Base-by-base conservation (phyloP, 768 basidiomycete species). In the Xerocomellus dryophilus region DNA sequence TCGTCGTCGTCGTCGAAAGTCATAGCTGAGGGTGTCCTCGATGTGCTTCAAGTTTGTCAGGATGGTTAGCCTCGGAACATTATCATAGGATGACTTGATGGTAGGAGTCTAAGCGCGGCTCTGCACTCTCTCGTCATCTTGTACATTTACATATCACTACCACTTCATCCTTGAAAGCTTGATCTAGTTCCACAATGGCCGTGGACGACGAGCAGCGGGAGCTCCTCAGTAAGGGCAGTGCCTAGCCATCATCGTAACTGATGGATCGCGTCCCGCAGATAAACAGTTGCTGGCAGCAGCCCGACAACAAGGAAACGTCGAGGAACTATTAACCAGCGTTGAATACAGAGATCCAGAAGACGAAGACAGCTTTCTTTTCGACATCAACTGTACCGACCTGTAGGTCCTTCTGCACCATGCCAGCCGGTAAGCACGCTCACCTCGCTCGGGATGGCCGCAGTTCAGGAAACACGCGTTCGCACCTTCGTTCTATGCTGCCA, bases 1-100 rank as follows among this genome's bases (percentile, higher is more conserved):
- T 38, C 46, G 29, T 38, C 46, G 35, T 42, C 0, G 12, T 41
- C 49, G 32, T 60, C 47, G 9, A 53, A 53, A 21, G 38, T 11
- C 58, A 65, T 65, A 29, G 21, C 17, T 15, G 43, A 34, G 2
- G n/a, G 18, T 17, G 8, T 50, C 34, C 9, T 29, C 6, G 34
- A 38, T 17, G 34, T 14, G 9, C 20, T 38, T 10, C 29, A 34
- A 20, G 34, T 41, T 49, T 25, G 27, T 35, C 18, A 15, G n/a
- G 8, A n/a, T 18, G 52, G 35, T 41, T 15, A 23, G 9, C 21
- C 20, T 21, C 17, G 2, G 27, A 15, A 12, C 40, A 23, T 35
- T 15, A n/a, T 57, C 96, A 95, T 58, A 81, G 93, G 42, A 97
- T 95, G 34, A 4, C 9, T 10, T 43, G 41, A 27, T 44, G 49